Conservation (phyloP, 2,329 filamentous ascomycete genomes). For the Aspergillus alliaceus region DNA sequence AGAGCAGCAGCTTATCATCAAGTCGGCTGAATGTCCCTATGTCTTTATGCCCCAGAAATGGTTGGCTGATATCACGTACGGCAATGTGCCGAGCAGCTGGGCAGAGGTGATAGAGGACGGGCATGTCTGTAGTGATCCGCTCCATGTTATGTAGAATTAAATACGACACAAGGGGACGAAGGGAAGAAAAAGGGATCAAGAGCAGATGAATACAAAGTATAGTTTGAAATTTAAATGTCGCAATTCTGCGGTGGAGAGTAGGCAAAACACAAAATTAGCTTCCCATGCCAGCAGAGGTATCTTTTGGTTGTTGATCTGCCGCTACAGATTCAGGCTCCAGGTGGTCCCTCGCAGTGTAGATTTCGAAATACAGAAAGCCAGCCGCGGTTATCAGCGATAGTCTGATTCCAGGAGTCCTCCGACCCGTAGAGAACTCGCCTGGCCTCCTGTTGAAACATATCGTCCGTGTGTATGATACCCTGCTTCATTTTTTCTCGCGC, state of each 20-base stretch:
- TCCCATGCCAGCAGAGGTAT: background rate
- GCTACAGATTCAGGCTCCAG: background rate
- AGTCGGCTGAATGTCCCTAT: too few species aligned
- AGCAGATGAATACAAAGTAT: background rate
- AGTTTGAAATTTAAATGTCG: background rate
- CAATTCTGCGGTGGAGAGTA: background rate
- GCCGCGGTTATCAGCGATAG: constrained; percentile 26
- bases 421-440: constrained; percentile 49
- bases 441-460: constrained; percentile 50
- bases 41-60: too few species aligned
- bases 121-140: too few species aligned
- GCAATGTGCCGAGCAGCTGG: too few species aligned
- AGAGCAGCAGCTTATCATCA: too few species aligned
- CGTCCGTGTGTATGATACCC: constrained; percentile 45
- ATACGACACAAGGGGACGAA: background rate
- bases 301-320: background rate
- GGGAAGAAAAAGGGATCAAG: background rate
- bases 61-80: too few species aligned
- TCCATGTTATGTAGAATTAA: too few species aligned
- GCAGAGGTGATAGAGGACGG: too few species aligned
- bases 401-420: constrained; percentile 51
- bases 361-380: constrained; percentile 22
- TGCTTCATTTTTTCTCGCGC: constrained; percentile 12
- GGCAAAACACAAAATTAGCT: background rate
- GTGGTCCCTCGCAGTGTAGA: background rate